Percentiles rank a stretch among this genome's conserved stretches.
phyloP scores from a whole-genome alignment of 2,329 filamentous ascomycete species.

The Emergomyces orientalis region DNA sequence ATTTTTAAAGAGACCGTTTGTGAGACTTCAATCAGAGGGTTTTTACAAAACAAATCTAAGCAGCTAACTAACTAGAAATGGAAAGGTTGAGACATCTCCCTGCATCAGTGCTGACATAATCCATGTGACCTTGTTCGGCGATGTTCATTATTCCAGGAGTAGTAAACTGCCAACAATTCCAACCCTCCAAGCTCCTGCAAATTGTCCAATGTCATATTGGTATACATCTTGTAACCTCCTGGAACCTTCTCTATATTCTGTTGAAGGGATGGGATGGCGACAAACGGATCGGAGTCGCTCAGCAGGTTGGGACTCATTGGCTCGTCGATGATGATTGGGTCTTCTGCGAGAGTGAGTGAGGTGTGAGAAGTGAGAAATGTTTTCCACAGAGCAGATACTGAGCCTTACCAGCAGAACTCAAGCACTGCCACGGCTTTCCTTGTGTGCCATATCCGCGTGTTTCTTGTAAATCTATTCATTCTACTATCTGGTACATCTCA shows the following conservation, averaged over 20 bases:
- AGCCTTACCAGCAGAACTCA: neutral
- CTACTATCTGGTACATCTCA: neutral
- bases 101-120: neutral
- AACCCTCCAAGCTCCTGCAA: neutral
- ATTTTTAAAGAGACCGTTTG: neutral
- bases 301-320: neutral
- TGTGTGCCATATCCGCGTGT: neutral
- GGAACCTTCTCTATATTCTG: conserved; percentile 1
- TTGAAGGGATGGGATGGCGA: neutral
- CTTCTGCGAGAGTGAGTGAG: neutral
- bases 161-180: neutral
- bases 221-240: neutral
- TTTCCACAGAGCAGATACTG: neutral
- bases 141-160: neutral
- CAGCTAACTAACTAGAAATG: neutral
- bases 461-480: neutral
- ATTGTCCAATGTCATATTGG: neutral
- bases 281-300: too few species aligned
- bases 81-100: neutral
- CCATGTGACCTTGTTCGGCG: neutral
- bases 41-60: neutral
- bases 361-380: conserved; percentile 1
- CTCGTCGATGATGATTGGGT: neutral
- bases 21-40: neutral
- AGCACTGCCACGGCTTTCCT: neutral